Base-by-base conservation (phyloP, 805 yeast genomes). In the Starmerella ratchasimensis region DNA sequence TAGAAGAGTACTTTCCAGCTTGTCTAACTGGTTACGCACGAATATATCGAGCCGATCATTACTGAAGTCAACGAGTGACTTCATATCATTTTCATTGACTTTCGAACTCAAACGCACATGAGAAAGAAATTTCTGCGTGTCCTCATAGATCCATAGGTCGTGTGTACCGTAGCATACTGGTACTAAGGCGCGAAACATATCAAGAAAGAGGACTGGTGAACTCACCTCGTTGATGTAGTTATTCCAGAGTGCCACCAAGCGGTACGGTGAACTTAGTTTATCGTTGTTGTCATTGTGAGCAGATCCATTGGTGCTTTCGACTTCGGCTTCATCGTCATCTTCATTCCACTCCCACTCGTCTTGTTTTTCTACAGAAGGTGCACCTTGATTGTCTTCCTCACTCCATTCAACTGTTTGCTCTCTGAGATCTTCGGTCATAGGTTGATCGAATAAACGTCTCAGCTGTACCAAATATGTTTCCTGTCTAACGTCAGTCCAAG, bases 301-400 rank as follows among this genome's bases (percentile, higher is more conserved):
- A 11, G 28, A 10, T 6, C 14, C 23, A 14, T 21, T 8, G n/a
- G 31, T 15, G 20, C 5, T 6, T 9, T 33, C 36, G 4, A 28
- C 44, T 4, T 27, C 40, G 13, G 17, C 15, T 8, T 25, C 39
- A 6, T 23, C 40, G 3, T 29, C 45, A 13, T 41, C 43, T 11
- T 31, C 47, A 18, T 48, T 37, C 49, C 51, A 46, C 21, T 46
- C 54, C 53, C 52, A 49, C 13, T 41, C 50, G 11, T 43, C 49
- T 1, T 28, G 38, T 29, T 31, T 36, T 16, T 29, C 34, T 3
- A 29, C 36, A 6, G 16, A 11, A 15, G 23, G 29, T 19, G 21
- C n/a, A 3, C 4, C 28, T 19, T 22, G 27, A 18, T 29, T 39
- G 16, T 37, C 38, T 5, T 31, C 33, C 13, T 22, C 28, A 7